Base-by-base conservation (phyloP, 75 land plant genomes). In the Adiantum capillusveneris region DNA sequence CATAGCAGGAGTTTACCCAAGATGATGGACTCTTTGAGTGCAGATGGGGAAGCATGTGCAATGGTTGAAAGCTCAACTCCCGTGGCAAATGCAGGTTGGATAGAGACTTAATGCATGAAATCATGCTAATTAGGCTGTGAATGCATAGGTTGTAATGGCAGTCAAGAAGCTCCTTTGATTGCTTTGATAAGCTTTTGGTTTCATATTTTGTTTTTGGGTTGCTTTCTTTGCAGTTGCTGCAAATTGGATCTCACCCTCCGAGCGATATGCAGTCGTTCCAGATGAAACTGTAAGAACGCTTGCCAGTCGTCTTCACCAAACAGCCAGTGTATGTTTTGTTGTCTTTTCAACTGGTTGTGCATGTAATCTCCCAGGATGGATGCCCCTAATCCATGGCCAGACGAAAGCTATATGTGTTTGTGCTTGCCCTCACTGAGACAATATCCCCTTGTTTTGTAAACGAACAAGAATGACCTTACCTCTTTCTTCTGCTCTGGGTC, bases 261-360 rank as follows among this genome's bases (percentile, higher is more conserved):
- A 94, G 56, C 76, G 98, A 79, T 94, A 94, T 57, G 96, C 98
- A 27, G 70, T 94, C 75, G 98, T 94, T 31, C 98, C 98, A 34
- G 88, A 76, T 64, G 96, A 94, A 62, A 65, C 67, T 52, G 84
- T 86, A 79, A 76, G 84, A 39, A 24, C 63, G 31, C 43, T 54
- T 39, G 31, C 46, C 14, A 42, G 60, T 57, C 41, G 48, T 34
- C 0, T 72, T 46, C 55, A 54, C 46, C 56, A 41, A 61, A 49
- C n/a, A 34, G 29, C 55, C 31, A 16, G 50, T 58, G 63, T 72
- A 64, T 24, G 42, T 45, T 46, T 46, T 6, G 14, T 5, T 34
- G 18, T 17, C n/a, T n/a, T n/a, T n/a, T n/a, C n/a, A n/a, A n/a
- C n/a, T n/a, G n/a, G n/a, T n/a, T n/a, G n/a, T n/a, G n/a, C n/a